Conservation (phyloP, 164 flowering plant species). For the Stephania yunnanensis region DNA sequence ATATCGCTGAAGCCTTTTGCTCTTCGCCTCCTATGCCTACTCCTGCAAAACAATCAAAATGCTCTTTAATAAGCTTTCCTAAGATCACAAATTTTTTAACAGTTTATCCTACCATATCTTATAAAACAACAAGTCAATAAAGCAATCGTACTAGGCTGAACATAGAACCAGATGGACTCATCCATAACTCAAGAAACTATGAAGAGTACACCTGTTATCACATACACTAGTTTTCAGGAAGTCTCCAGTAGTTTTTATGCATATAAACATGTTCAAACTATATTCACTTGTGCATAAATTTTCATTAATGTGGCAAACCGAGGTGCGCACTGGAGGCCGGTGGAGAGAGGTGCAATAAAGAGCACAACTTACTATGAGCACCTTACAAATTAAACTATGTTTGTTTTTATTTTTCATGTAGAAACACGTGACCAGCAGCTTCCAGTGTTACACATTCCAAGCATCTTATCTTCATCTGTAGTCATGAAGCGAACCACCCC, state of each 20-base stretch:
- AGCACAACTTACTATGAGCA: too few species aligned
- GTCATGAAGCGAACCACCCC: too few species aligned
- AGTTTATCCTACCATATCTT: background rate
- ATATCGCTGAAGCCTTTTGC: constrained; percentile 67
- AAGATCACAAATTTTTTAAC: background rate
- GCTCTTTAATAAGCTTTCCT: background rate
- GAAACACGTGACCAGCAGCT: too few species aligned
- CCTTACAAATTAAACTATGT: too few species aligned
- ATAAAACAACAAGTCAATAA: background rate
- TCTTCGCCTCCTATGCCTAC: constrained; percentile 99
- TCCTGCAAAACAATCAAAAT: constrained; percentile 39
- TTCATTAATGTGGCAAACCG: too few species aligned
- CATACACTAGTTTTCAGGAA: background rate
- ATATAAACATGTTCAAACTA: background rate
- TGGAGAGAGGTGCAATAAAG: too few species aligned
- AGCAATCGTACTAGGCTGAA: background rate
- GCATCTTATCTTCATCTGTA: too few species aligned
- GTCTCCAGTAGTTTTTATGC: background rate
- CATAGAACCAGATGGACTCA: background rate
- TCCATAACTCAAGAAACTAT: background rate
- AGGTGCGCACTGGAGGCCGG: too few species aligned
- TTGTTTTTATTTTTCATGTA: too few species aligned
- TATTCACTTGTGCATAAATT: too few species aligned
- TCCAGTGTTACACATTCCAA: too few species aligned
- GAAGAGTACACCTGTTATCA: background rate